phyloP scores from a whole-genome alignment of 306 rosid species.

The Dryas alaskensis region DNA sequence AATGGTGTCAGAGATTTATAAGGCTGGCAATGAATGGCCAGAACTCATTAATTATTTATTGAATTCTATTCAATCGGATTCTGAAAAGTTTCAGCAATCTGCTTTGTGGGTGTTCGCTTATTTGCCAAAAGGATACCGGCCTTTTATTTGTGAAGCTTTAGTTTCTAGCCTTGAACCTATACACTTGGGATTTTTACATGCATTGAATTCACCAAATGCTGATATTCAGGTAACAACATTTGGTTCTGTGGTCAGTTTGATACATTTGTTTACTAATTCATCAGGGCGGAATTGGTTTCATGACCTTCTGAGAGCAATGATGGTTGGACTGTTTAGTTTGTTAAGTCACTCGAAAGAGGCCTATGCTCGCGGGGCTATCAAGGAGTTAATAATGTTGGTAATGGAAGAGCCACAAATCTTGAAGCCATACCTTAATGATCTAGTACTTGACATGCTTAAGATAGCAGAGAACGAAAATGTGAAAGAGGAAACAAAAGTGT shows the following conservation, averaged over 20 bases:
- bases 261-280: slow-evolving; percentile 5
- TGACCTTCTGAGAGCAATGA: slow-evolving; percentile 18
- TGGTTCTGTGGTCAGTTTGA: slow-evolving; percentile 21
- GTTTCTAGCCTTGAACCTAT: slow-evolving; percentile 2
- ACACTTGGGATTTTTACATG: neutral
- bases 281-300: slow-evolving; percentile 18
- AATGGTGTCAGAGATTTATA: slow-evolving; percentile 5
- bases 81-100: neutral
- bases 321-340: slow-evolving; percentile 15
- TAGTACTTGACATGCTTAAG: slow-evolving; percentile 20
- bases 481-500: slow-evolving; percentile 6
- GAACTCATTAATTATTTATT: neutral
- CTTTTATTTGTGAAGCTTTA: slow-evolving; percentile 3
- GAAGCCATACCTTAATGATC: slow-evolving; percentile 18
- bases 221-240: slow-evolving; percentile 16
- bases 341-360: slow-evolving; percentile 18
- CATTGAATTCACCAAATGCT: slow-evolving; percentile 10
- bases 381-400: slow-evolving; percentile 22
- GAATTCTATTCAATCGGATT: slow-evolving; percentile 8
- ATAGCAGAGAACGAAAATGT: slow-evolving; percentile 8
- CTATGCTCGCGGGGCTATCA: slow-evolving; percentile 9
- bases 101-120: slow-evolving; percentile 16
- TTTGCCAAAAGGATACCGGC: slow-evolving; percentile 6
- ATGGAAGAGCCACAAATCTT: slow-evolving; percentile 6
- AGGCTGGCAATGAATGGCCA: slow-evolving; percentile 4